These are phyloP conservation scores for Xanthoparmelia taractica DNA, from an alignment of 495 filamentous ascomycete genomes.

Conservation along the genomic window DNA sequence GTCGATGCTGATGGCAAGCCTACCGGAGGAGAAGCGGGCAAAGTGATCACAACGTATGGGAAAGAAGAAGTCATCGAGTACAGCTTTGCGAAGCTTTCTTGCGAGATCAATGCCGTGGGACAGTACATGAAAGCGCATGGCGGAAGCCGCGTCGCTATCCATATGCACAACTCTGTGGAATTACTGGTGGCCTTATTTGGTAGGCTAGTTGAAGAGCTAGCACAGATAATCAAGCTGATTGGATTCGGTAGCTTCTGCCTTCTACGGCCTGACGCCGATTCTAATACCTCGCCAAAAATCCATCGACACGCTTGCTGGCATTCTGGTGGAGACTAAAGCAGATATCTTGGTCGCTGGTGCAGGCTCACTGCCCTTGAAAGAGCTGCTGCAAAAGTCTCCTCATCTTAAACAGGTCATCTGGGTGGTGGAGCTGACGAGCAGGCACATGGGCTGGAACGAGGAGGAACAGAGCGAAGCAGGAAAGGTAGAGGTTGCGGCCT, in stretches of 20 bases:
- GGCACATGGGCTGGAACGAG: slow-evolving; percentile 87
- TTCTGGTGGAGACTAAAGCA: slow-evolving; percentile 61
- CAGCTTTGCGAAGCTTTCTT: slow-evolving; percentile 61
- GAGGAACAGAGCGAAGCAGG: slow-evolving; percentile 65
- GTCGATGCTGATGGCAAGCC: slow-evolving; percentile 50
- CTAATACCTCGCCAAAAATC: slow-evolving; percentile 76
- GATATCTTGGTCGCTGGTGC: slow-evolving; percentile 80
- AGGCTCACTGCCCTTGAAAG: slow-evolving; percentile 75
- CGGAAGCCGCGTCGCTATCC: slow-evolving; percentile 76
- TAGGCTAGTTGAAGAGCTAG: slow-evolving; percentile 30
- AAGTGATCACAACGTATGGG: slow-evolving; percentile 74
- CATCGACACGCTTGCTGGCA: slow-evolving; percentile 53
- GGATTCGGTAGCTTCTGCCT: slow-evolving; percentile 53
- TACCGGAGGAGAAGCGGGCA: slow-evolving; percentile 57
- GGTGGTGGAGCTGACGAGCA: slow-evolving; percentile 86
- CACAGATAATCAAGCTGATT: slow-evolving; percentile 23
- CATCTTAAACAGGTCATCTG: slow-evolving; percentile 75
- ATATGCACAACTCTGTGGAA: slow-evolving; percentile 89
- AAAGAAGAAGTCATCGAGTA: slow-evolving; percentile 64
- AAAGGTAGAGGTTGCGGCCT: slow-evolving; percentile 68
- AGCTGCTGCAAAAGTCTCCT: slow-evolving; percentile 57
- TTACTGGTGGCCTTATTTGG: slow-evolving; percentile 66
- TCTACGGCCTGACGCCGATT: slow-evolving; percentile 73
- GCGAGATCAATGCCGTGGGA: slow-evolving; percentile 83
- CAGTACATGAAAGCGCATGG: slow-evolving; percentile 58